phyloP scores from a whole-genome alignment of 345 rosid genomes.

The Syzygium aqueum region DNA sequence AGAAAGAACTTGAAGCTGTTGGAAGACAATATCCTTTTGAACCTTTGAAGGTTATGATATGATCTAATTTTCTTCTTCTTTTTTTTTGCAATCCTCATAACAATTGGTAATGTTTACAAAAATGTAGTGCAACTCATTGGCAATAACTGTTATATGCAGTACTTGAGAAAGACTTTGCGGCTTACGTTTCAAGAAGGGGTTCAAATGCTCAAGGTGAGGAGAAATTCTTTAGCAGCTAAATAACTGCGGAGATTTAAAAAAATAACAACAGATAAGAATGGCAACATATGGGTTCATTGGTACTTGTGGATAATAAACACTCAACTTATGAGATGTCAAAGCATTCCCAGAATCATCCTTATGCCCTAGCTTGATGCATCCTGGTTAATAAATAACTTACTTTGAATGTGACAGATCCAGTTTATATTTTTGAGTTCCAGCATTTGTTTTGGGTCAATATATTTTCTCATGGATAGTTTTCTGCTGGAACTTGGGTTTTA shows the following conservation, averaged over 20 bases:
- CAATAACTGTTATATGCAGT: conserved; percentile 32
- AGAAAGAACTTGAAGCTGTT: conserved; percentile 72
- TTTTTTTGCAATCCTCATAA: background rate
- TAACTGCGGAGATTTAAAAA: background rate
- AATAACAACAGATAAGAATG: background rate
- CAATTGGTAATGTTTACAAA: background rate
- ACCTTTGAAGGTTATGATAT: conserved; percentile 57
- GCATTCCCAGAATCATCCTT: background rate
- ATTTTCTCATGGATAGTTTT: background rate
- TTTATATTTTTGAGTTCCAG: background rate
- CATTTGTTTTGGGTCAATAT: background rate
- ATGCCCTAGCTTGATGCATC: background rate
- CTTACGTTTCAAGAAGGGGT: conserved; percentile 78
- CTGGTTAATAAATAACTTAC: background rate
- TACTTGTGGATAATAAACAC: background rate
- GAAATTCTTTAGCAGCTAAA: background rate
- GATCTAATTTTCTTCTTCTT: background rate
- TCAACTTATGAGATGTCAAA: background rate
- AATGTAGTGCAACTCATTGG: background rate
- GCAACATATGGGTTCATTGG: background rate
- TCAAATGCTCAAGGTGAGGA: conserved; percentile 71
- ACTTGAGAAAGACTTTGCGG: conserved; percentile 50
- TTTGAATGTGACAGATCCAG: background rate
- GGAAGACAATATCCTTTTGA: conserved; percentile 66
- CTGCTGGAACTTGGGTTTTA: background rate